Base-by-base conservation (phyloP, 179 eudicot genomes). In the Beta macrorhiza region DNA sequence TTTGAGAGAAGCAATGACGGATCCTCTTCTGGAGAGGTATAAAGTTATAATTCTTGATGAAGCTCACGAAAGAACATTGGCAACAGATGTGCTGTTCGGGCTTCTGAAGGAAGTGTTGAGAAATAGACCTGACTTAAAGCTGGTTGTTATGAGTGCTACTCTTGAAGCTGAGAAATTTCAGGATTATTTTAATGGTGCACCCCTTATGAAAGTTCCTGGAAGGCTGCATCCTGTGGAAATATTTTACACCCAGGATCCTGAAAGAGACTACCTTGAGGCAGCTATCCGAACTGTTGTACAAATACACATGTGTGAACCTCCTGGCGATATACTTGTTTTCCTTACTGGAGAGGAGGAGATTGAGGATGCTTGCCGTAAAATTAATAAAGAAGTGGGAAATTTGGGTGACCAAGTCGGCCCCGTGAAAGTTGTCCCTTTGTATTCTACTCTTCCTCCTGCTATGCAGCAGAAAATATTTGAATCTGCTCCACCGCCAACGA, bases 141-240 rank as follows among this genome's bases (percentile, higher is more conserved):
- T 96, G 86, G 99, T 96, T 29, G 99, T 96, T 55, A 96, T 96
- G 99, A 96, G 99, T 94, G 99, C 99, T 76, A 96, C 99, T 22
- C 97, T 97, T 47, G 98, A 97, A 90, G 99, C 99, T 25, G 99
- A 97, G 72, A 97, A 97, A 87, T 97, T 97, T 84, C 99, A 94
- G 79, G 94, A 90, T 62, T 97, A 97, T 80, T 97, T 94, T 79
- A 81, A 70, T 81, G 91, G 91, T 81, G 99, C 99, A 73, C 99
- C 99, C 65, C 93, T 97, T 74, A 94, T 97, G 99, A 94, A 94
- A 87, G 99, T 97, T 70, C 98, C 98, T 52, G 99, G 99, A 74
- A 88, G 99, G 83, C 93, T 97, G 83, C 98, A 94, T 82, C 98
- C 99, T 1, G 97, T 97, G 61, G 99, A 97, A 82, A 94, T 97